Percentiles rank a stretch among this genome's conserved stretches.
phyloP scores from a whole-genome alignment of 1,284 basidiomycete species.

The Cystobasidiaceae sp. region DNA sequence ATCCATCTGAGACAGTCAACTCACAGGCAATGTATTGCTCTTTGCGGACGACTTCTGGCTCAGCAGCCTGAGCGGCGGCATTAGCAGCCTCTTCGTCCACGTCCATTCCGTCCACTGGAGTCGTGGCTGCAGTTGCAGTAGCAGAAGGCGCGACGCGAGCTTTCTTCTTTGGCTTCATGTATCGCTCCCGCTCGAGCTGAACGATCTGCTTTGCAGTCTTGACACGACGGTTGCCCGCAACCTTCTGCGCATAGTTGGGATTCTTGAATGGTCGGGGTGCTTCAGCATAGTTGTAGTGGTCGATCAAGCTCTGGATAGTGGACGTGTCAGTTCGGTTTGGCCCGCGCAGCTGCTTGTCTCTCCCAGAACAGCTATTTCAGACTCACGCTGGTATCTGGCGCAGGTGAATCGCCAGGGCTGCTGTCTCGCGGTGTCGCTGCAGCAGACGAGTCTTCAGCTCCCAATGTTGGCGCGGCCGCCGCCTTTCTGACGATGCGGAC shows the following conservation, averaged over 20 bases:
- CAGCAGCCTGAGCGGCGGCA: background rate
- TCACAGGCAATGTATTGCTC: slow-evolving; percentile 26
- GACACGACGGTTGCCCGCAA: slow-evolving; percentile 30
- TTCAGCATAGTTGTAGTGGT: slow-evolving; percentile 34
- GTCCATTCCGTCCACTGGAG: slow-evolving; percentile 30
- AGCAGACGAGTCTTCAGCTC: slow-evolving; percentile 4
- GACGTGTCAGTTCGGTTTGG: background rate
- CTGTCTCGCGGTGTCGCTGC: slow-evolving; percentile 20
- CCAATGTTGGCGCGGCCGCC: background rate
- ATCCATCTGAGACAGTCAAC: background rate
- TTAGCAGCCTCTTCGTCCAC: slow-evolving; percentile 19
- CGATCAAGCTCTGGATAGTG: slow-evolving; percentile 31
- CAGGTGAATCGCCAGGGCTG: slow-evolving; percentile 6
- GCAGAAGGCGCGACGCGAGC: slow-evolving; percentile 7
- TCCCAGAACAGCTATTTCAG: background rate
- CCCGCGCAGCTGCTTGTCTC: background rate
- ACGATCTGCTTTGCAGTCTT: slow-evolving; percentile 42
- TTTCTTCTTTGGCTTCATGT: slow-evolving; percentile 32
- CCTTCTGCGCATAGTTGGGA: slow-evolving; percentile 30
- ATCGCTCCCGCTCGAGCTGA: slow-evolving; percentile 38
- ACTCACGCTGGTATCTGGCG: slow-evolving; percentile 16
- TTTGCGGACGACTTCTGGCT: slow-evolving; percentile 22
- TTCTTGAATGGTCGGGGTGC: slow-evolving; percentile 40
- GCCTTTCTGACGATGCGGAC: slow-evolving; percentile 8
- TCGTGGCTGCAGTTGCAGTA: slow-evolving; percentile 10